Evolutionary conservation across 768 basidiomycete genomes (phyloP), one percentile per base, ranked within the genome.

Genomic region (Suillus occidentalis): DNA sequence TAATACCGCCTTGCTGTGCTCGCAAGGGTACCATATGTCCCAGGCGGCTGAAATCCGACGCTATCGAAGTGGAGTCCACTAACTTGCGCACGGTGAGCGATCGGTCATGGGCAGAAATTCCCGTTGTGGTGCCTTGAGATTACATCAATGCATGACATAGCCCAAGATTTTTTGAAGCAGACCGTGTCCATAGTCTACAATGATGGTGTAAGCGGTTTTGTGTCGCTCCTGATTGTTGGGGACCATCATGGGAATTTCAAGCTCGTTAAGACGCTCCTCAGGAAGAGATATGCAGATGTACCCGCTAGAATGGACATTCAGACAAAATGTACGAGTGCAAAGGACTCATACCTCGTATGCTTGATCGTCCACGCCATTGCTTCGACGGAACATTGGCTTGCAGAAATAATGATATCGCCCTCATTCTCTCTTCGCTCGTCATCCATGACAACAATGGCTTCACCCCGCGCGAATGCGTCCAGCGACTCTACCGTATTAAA

Each of bases 291-390:
- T 85, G 76, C 97, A 98, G 68, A 99, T 89, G 79, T 92, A 99
- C 2, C 97, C 96, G 72, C 97, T 99, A 72, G 45, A 65, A 43
- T 39, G 22, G 42, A 60, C 42, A 63, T 53, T 63, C 70, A 65
- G 57, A 42, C 16, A 61, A 28, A 42, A 22, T 53, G 22, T 22
- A 34, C 47, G 14, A 50, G 13, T 12, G 8, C 18, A 7, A 39
- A 10, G 43, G 22, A 28, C 18, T 76, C 86, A 65, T 60, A 96
- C 97, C 95, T 97, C 0, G 94, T 93, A 75, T 95, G 89, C 72
- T 91, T 90, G 75, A 99, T 95, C 87, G 99, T 91, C 94, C 94
- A 99, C 1, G 96, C 97, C 97, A 99, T 99, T 73, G 95, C 93
- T 77, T 98, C 92, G 1, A 94, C 92, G 42, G 95, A 94, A 69